phyloP scores from a whole-genome alignment of 352 stramenopile genomes.

The Elongisporangium prolatum region DNA sequence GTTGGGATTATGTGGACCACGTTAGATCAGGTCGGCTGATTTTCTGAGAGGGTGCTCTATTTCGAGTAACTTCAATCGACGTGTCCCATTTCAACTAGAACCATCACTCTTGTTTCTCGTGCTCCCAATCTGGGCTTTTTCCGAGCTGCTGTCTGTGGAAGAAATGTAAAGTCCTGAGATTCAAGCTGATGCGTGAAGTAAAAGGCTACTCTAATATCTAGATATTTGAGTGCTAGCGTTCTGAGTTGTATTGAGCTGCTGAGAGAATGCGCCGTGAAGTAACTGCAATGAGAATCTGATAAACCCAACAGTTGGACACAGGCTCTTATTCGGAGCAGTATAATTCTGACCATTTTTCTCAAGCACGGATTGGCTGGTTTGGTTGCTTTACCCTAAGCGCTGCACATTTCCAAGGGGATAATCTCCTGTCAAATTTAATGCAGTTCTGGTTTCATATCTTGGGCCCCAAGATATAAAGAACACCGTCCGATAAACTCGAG shows the following conservation, averaged over 20 bases:
- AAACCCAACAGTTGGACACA: background rate
- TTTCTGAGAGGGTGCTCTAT: background rate
- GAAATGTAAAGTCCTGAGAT: background rate
- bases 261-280: no score
- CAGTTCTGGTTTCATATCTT: background rate
- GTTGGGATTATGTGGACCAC: background rate
- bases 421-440: background rate
- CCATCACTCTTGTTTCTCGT: background rate
- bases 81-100: background rate
- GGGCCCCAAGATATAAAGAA: background rate
- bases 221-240: background rate
- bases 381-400: background rate
- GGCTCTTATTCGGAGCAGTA: background rate
- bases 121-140: background rate
- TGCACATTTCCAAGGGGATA: background rate
- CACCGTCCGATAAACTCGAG: background rate
- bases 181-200: background rate
- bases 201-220: no score
- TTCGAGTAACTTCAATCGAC: background rate
- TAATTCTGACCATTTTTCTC: background rate
- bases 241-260: no score
- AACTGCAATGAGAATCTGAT: background rate
- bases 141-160: background rate
- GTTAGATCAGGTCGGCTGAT: background rate
- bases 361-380: background rate